Percentiles rank a stretch among this genome's conserved stretches.
Conservation (phyloP, 1,284 basidiomycete genomes). For the Leucoagaricus sp. region DNA sequence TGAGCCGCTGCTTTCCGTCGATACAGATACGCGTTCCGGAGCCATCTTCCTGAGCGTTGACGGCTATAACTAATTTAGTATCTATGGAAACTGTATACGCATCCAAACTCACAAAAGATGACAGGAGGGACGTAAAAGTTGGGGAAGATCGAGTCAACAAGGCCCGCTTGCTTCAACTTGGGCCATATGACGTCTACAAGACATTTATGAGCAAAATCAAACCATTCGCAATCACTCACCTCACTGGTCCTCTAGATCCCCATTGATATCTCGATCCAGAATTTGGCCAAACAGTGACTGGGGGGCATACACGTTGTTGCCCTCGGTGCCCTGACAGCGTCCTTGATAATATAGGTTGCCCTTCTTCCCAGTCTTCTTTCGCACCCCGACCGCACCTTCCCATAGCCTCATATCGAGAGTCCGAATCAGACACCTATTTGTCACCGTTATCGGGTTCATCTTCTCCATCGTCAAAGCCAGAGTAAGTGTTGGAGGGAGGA, state of each 20-base stretch:
- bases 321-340: slow-evolving; percentile 59
- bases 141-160: slow-evolving; percentile 72
- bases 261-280: slow-evolving; percentile 54
- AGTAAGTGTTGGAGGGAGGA: neutral
- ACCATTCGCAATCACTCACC: slow-evolving; percentile 39
- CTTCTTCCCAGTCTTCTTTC: slow-evolving; percentile 17
- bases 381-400: slow-evolving; percentile 1
- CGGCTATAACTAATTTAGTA: slow-evolving; percentile 29
- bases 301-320: slow-evolving; percentile 69
- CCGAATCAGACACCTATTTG: slow-evolving; percentile 15
- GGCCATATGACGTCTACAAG: slow-evolving; percentile 70
- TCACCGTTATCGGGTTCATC: neutral
- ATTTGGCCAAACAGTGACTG: slow-evolving; percentile 70
- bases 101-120: slow-evolving; percentile 45
- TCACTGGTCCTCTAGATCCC: slow-evolving; percentile 77
- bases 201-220: neutral
- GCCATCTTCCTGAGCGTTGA: slow-evolving; percentile 54
- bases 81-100: no score
- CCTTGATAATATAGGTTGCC: slow-evolving; percentile 48
- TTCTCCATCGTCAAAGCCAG: neutral
- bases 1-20: slow-evolving; percentile 79
- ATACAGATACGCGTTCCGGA: slow-evolving; percentile 67
- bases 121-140: slow-evolving; percentile 77
- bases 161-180: slow-evolving; percentile 62
- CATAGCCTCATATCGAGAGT: slow-evolving; percentile 21